phyloP scores from a whole-genome alignment of 139 green algal genomes.

The Picochlorum sp. region DNA sequence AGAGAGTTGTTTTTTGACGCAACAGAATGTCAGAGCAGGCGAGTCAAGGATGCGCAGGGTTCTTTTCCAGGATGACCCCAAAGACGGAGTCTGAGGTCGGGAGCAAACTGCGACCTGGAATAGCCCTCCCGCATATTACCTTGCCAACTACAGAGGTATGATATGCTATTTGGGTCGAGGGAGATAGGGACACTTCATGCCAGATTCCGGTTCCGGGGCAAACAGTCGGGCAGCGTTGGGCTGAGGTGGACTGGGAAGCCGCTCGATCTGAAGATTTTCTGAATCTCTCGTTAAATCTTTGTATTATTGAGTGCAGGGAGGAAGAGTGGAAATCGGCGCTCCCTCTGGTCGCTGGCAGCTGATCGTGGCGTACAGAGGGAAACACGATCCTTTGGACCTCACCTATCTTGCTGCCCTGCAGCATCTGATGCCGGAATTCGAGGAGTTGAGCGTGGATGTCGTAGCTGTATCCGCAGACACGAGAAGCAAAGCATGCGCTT shows the following conservation, averaged over 20 bases:
- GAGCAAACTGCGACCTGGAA: slow-evolving; percentile 25
- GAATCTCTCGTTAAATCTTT: not conserved
- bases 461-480: slow-evolving; percentile 38
- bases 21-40: not conserved
- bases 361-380: slow-evolving; percentile 38
- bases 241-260: too few relatives aligned
- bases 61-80: slow-evolving; percentile 11
- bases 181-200: too few relatives aligned
- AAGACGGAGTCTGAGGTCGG: not conserved
- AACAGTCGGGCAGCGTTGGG: too few relatives aligned
- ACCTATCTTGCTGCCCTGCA: slow-evolving; percentile 30
- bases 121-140: slow-evolving; percentile 25
- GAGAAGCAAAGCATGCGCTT: slow-evolving; percentile 22
- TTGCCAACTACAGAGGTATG: slow-evolving; percentile 24
- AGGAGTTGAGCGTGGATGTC: slow-evolving; percentile 40
- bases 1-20: too few relatives aligned
- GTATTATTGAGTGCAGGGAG: slow-evolving; percentile 18
- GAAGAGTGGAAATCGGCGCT: slow-evolving; percentile 38
- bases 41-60: slow-evolving; percentile 2
- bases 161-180: not conserved
- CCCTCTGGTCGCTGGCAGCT: slow-evolving; percentile 45
- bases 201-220: too few relatives aligned
- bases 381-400: slow-evolving; percentile 38
- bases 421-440: slow-evolving; percentile 35
- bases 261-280: not conserved